Conservation (phyloP, 768 basidiomycete genomes). For the Cyclocybe cylindracea region DNA sequence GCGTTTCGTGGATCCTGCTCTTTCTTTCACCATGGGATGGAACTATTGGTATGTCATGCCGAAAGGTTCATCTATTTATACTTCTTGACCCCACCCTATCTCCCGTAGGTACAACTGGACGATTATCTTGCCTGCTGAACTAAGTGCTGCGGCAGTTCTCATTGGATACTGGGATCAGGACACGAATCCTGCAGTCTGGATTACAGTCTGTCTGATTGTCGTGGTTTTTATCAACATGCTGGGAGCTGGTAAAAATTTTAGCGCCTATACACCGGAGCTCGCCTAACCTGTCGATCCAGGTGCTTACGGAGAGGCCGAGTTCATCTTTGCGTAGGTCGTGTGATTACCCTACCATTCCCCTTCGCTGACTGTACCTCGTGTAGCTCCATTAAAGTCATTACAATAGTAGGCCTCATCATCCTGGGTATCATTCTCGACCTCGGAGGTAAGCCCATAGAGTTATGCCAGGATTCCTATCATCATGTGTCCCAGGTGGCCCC, state of each 20-base stretch:
- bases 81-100: neutral
- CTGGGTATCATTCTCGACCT: conserved; percentile 79
- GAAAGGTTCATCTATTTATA: conserved; percentile 8
- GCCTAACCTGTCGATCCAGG: conserved; percentile 27
- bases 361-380: neutral
- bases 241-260: conserved; percentile 52
- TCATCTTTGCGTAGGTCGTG: conserved; percentile 71
- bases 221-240: conserved; percentile 75
- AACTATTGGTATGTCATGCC: conserved; percentile 40
- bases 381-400: conserved; percentile 86
- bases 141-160: conserved; percentile 74
- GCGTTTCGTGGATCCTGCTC: conserved; percentile 77
- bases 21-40: conserved; percentile 62
- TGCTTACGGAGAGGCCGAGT: conserved; percentile 85
- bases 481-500: conserved; percentile 61
- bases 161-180: conserved; percentile 69
- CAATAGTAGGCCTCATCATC: conserved; percentile 72
- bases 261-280: neutral
- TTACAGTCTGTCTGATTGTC: conserved; percentile 73
- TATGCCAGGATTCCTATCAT: neutral
- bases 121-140: conserved; percentile 70
- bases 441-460: conserved; percentile 48
- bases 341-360: neutral
- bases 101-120: conserved; percentile 57
- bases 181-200: conserved; percentile 74